phyloP scores from a whole-genome alignment of 352 stramenopile genomes.

The Globisporangium orthogonon region DNA sequence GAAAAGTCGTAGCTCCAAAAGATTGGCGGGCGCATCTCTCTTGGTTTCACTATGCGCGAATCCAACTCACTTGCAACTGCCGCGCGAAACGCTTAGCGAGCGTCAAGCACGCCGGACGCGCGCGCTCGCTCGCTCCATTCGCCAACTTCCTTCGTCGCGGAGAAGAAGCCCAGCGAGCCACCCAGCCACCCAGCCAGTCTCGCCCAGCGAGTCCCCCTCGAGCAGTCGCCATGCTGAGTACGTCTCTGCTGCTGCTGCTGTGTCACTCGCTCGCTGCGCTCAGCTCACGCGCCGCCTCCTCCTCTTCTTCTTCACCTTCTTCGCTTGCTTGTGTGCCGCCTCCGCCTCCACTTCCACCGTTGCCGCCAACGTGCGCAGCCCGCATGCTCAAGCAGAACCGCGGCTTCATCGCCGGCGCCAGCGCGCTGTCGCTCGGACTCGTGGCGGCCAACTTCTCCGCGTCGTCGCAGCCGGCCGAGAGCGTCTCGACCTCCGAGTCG shows the following conservation, averaged over 20 bases:
- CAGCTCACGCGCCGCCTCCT: neutral
- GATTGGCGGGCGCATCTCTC: neutral
- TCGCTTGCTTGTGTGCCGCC: neutral
- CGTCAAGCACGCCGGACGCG: too few species aligned
- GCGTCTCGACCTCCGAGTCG: conserved; percentile 45
- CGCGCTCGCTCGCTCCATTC: conserved; percentile 9
- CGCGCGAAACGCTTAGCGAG: too few species aligned
- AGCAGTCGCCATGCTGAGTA: conserved; percentile 23
- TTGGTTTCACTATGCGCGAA: neutral
- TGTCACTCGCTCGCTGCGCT: neutral
- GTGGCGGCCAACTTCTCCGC: conserved; percentile 35
- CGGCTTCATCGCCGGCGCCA: conserved; percentile 41
- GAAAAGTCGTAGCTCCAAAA: conserved; percentile 1
- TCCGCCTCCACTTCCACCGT: neutral
- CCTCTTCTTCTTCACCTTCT: too few species aligned
- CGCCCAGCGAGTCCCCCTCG: neutral
- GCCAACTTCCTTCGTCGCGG: conserved; percentile 13
- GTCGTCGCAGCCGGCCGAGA: conserved; percentile 32
- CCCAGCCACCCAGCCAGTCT: neutral
- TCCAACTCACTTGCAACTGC: neutral
- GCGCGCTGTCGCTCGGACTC: conserved; percentile 52
- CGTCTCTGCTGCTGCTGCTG: conserved; percentile 7
- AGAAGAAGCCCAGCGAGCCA: neutral
- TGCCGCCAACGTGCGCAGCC: conserved; percentile 15
- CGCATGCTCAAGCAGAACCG: conserved; percentile 52